These are phyloP conservation scores for Blastocystis sp. DNA, from an alignment of 352 stramenopile genomes.

Conservation along the genomic window DNA sequence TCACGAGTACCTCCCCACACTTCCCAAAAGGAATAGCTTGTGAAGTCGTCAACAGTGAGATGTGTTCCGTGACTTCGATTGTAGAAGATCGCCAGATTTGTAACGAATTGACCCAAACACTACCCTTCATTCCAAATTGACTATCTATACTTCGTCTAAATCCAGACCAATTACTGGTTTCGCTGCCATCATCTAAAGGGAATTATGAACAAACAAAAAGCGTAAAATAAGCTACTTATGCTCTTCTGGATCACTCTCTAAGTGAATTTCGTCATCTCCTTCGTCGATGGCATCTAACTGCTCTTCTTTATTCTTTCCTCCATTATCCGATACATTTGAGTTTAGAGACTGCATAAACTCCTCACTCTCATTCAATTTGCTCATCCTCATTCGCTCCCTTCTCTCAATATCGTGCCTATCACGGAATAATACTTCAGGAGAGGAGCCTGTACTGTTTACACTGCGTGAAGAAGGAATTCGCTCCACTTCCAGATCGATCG, in stretches of 20 bases:
- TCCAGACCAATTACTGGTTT: slow-evolving; percentile 43
- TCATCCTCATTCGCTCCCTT: slow-evolving; percentile 11
- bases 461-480: neutral
- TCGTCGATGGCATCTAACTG: neutral
- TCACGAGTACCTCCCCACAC: slow-evolving; percentile 52
- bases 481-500: neutral
- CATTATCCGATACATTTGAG: neutral
- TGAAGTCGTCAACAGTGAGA: slow-evolving; percentile 52
- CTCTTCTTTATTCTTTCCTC: neutral
- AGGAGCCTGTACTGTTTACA: neutral
- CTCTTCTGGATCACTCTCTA: slow-evolving; percentile 10
- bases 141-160: slow-evolving; percentile 16
- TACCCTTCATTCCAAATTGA: neutral
- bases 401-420: neutral
- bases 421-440: neutral
- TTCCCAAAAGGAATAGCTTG: slow-evolving; percentile 66
- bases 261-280: slow-evolving; percentile 35
- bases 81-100: slow-evolving; percentile 55
- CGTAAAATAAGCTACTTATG: neutral
- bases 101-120: slow-evolving; percentile 59
- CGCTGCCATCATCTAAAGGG: neutral
- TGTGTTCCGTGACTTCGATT: slow-evolving; percentile 41
- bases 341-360: slow-evolving; percentile 34
- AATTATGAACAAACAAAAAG: slow-evolving; percentile 44
- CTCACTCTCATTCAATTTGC: slow-evolving; percentile 42